These are phyloP conservation scores for Polysphondylium violaceum DNA, from an alignment of 78 protist genomes.

Conservation along the genomic window DNA sequence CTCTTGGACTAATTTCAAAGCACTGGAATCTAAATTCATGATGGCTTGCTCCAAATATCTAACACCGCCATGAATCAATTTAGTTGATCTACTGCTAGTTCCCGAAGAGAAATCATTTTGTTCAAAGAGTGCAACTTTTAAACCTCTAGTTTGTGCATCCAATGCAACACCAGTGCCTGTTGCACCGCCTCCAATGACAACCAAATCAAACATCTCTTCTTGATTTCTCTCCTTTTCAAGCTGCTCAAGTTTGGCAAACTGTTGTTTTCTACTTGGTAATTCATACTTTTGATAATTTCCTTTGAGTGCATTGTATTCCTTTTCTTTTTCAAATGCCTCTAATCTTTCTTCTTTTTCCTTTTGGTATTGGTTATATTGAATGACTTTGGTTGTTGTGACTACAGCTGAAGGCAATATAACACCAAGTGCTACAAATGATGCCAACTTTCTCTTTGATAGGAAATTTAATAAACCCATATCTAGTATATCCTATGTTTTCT, in stretches of 20 bases:
- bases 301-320: background rate
- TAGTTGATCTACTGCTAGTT: constrained; percentile 92
- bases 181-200: constrained; percentile 96
- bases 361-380: too few species aligned
- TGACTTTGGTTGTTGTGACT: too few species aligned
- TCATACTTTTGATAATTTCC: constrained; percentile 5
- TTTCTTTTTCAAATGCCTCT: background rate
- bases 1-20: constrained; percentile 86
- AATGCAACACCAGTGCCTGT: constrained; percentile 94
- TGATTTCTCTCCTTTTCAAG: background rate
- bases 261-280: background rate
- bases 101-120: constrained; percentile 93
- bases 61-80: constrained; percentile 96
- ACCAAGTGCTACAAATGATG: too few species aligned
- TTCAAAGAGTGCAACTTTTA: constrained; percentile 75
- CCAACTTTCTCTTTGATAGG: too few species aligned
- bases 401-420: too few species aligned
- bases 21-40: constrained; percentile 75
- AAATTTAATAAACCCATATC: too few species aligned
- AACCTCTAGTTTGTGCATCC: constrained; percentile 90
- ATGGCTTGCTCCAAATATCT: constrained; percentile 93
- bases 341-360: background rate
- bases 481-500: too few species aligned
- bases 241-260: background rate
- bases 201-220: constrained; percentile 75